Evolutionary conservation across 1,139 yeast species (phyloP).

Genomic region (Scheffersomyces titani): DNA sequence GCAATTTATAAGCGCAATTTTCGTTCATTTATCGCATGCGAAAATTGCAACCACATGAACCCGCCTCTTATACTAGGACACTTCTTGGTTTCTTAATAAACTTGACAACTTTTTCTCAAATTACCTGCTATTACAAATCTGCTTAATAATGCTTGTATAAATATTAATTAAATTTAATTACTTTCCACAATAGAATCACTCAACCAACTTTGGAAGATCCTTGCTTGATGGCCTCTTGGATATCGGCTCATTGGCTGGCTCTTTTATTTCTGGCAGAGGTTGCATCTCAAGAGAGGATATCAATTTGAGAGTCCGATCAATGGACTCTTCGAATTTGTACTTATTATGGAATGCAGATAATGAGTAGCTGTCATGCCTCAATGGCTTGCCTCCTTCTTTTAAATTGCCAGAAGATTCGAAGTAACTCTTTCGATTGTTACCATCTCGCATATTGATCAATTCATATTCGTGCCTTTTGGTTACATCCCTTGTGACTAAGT

Average conservation of each 20-base stretch:
- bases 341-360: conserved; percentile 4
- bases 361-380: conserved; percentile 26
- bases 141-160: neutral
- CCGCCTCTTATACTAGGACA: neutral
- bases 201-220: neutral
- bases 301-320: conserved; percentile 1
- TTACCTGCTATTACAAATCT: no score
- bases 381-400: conserved; percentile 9
- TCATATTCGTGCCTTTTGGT: conserved; percentile 37
- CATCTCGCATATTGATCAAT: conserved; percentile 10
- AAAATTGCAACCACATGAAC: neutral
- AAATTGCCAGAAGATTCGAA: conserved; percentile 3
- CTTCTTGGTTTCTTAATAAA: neutral
- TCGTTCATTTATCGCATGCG: neutral
- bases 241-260: neutral
- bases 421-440: neutral
- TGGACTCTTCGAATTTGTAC: conserved; percentile 5
- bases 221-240: neutral
- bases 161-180: no score
- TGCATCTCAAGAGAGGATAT: neutral
- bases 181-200: neutral
- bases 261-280: neutral
- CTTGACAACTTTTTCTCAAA: no score
- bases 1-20: neutral
- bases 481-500: conserved; percentile 25